Base-by-base conservation (phyloP, 2,329 filamentous ascomycete species). In the Furcasterigmium furcatum region DNA sequence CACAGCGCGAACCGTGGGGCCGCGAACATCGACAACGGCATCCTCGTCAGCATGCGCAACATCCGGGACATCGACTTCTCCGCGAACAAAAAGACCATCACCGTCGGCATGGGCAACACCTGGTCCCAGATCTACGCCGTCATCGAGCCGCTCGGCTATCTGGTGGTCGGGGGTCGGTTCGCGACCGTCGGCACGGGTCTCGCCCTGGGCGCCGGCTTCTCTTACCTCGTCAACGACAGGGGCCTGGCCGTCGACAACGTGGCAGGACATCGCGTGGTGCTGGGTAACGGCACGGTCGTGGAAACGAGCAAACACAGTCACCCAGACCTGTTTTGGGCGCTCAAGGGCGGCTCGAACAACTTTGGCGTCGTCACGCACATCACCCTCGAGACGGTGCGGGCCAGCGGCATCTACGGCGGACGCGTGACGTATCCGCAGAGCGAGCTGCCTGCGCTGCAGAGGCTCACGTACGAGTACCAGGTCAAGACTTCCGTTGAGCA, bases 251-350 rank as follows among this genome's bases (percentile, higher is more conserved):
- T 35, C 6, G 32, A 35, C 16, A 35, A 35, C 32, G 32, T 35
- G 14, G 32, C 32, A n/a, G 32, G 32, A 7, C 16, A 35, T 35
- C 32, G 32, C 7, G 32, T 35, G 16, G 32, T 35, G n/a, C 32
- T 35, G 6, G 13, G 32, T 35, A 35, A 35, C 32, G 32, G 32
- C 7, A 35, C 32, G 7, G 16, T 35, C 32, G 32, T 35, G 8
- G 32, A 35, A 27, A 69, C 64, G 3, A 70, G 62, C 41, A 49
- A 52, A 1, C 46, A 48, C 0, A 35, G 55, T 4, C 58, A 72
- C 41, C 14, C 56, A 0, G 70, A 74, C 38, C 59, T 76, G 1
- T 74, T 60, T 16, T 25, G 14, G 10, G 52, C 45, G 2, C 45
- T 55, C 24, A 48, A 49, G 29, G 54, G 54, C 29, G 52, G 52